A percentile compares a stretch with the other conserved stretches of the same genome.
These are phyloP conservation scores for Solanum lycopersicoides DNA, from an alignment of 257 asterid genomes.

Conservation along the genomic window DNA sequence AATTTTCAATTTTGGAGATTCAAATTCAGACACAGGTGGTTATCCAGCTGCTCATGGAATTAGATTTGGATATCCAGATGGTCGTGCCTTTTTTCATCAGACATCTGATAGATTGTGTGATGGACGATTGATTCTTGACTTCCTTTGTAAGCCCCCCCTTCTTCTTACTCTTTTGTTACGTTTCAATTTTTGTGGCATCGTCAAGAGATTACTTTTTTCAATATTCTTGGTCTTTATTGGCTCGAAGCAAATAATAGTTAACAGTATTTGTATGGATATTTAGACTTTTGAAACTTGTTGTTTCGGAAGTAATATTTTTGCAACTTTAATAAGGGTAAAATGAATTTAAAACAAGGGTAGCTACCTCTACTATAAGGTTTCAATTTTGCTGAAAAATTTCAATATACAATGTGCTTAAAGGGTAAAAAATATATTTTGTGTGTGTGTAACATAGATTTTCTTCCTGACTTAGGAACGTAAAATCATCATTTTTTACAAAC, in stretches of 20 bases:
- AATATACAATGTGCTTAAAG: neutral
- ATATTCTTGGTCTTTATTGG: neutral
- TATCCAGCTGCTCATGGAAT: conserved; percentile 22
- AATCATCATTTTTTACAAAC: too few species aligned
- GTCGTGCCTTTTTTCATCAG: conserved; percentile 21
- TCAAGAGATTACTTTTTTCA: too few species aligned
- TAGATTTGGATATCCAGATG: conserved; percentile 19
- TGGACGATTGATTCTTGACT: conserved; percentile 15
- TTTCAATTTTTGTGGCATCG: neutral
- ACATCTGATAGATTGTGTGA: conserved; percentile 17
- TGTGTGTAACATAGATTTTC: neutral
- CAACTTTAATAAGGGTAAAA: neutral
- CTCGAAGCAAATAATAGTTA: neutral
- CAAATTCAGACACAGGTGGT: conserved; percentile 50
- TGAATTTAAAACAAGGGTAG: neutral
- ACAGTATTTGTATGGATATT: neutral
- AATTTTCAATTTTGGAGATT: conserved; percentile 47
- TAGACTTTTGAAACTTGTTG: neutral
- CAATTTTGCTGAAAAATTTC: neutral
- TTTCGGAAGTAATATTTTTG: neutral
- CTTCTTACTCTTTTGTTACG: neutral
- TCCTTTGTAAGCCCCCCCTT: conserved; percentile 19
- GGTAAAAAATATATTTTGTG: neutral
- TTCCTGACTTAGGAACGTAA: too few species aligned
- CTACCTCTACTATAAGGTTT: neutral